Percentiles rank a stretch among this genome's conserved stretches.
phyloP scores from a whole-genome alignment of 768 basidiomycete genomes.

The Auriscalpium vulgare region DNA sequence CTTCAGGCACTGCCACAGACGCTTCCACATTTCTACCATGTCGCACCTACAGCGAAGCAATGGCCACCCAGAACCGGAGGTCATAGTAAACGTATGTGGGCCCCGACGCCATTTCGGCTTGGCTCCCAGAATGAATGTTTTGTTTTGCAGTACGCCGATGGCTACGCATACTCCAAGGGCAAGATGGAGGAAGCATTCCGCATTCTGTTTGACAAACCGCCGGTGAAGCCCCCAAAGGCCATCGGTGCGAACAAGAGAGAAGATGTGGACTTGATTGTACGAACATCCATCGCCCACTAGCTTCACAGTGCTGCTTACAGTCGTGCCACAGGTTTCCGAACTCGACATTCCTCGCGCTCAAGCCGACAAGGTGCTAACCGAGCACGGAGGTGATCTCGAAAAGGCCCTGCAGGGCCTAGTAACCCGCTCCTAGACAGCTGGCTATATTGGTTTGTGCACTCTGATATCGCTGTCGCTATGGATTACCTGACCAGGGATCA shows the following conservation, averaged over 20 bases:
- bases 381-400: slow-evolving; percentile 43
- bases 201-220: slow-evolving; percentile 48
- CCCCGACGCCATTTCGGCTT: background rate
- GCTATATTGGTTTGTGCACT: background rate
- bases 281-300: slow-evolving; percentile 14
- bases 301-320: background rate
- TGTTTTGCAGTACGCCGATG: slow-evolving; percentile 47
- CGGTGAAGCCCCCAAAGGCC: slow-evolving; percentile 36
- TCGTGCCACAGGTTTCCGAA: slow-evolving; percentile 42
- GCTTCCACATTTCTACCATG: background rate
- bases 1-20: too few species aligned
- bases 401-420: slow-evolving; percentile 36
- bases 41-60: slow-evolving; percentile 28
- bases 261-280: slow-evolving; percentile 58
- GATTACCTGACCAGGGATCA: background rate
- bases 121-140: background rate
- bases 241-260: slow-evolving; percentile 41
- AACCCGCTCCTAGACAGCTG: background rate
- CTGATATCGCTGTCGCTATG: background rate
- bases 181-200: slow-evolving; percentile 60
- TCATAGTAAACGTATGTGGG: slow-evolving; percentile 54
- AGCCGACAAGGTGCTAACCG: slow-evolving; percentile 50
- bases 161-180: slow-evolving; percentile 57
- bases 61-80: slow-evolving; percentile 54
- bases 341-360: slow-evolving; percentile 52